These are phyloP conservation scores for Galerina marginata DNA, from an alignment of 768 basidiomycete genomes.

Conservation along the genomic window DNA sequence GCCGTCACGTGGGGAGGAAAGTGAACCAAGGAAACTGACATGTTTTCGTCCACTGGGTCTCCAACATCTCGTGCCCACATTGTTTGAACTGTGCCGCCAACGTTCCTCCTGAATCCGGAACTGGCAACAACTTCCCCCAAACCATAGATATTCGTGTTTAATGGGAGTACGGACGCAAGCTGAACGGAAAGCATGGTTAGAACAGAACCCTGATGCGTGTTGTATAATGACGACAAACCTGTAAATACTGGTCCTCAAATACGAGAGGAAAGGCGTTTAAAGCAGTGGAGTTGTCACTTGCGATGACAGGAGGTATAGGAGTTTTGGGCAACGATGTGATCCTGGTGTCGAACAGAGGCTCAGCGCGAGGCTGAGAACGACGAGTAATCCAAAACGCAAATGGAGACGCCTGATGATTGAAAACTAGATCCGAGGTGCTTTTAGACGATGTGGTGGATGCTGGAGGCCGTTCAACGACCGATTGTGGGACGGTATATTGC, in stretches of 20 bases:
- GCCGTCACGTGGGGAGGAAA: constrained; percentile 16
- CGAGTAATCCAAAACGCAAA: constrained; percentile 86
- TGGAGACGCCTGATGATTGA: constrained; percentile 67
- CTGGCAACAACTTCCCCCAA: constrained; percentile 75
- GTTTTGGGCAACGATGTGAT: constrained; percentile 62
- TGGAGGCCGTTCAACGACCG: constrained; percentile 43
- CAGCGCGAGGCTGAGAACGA: constrained; percentile 55
- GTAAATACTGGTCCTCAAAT: constrained; percentile 83
- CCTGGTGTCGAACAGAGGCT: constrained; percentile 76
- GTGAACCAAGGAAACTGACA: constrained; percentile 44
- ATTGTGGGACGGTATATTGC: constrained; percentile 70
- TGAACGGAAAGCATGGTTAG: constrained; percentile 21
- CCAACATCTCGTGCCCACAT: constrained; percentile 68
- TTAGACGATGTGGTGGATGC: constrained; percentile 39
- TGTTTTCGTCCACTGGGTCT: constrained; percentile 70
- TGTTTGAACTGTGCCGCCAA: constrained; percentile 70
- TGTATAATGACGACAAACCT: constrained; percentile 46
- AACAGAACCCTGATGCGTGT: background rate
- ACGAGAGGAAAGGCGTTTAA: constrained; percentile 72
- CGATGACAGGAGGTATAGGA: constrained; percentile 60
- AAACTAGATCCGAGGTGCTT: constrained; percentile 63
- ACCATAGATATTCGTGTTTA: constrained; percentile 76
- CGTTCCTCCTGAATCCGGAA: constrained; percentile 69
- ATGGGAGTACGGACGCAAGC: constrained; percentile 70
- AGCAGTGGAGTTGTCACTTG: constrained; percentile 55